Base-by-base conservation (phyloP, 2,329 filamentous ascomycete genomes). In the Dendrostoma leiphaemia region DNA sequence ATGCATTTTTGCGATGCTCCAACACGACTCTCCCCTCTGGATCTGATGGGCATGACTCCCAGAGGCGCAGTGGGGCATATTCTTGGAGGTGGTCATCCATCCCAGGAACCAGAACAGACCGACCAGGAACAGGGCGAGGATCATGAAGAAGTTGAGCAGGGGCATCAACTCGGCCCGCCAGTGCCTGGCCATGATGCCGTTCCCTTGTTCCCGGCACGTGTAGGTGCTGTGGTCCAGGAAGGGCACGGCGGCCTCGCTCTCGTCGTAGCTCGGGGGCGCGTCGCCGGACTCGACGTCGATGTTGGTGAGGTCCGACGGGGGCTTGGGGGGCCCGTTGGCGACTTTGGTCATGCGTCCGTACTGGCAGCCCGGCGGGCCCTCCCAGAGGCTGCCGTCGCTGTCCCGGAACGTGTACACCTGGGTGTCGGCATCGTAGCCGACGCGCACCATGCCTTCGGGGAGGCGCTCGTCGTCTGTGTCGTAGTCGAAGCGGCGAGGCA, bases 141-240 rank as follows among this genome's bases (percentile, higher is more conserved):
- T 65, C 57, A 83, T 65, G 51, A 79, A 80, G 66, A 83, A 84
- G 63, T 83, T 83, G 62, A 84, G 70, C 59, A 84, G 69, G n/a
- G 78, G 78, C 69, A 73, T 74, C 68, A 80, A 69, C 56, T 80
- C 76, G 31, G 74, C 72, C 28, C 81, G 73, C 74, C 80, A 78
- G 6, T 80, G 77, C 29, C 69, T 67, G 35, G 64, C 69, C 47
- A 48, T 55, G 12, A 17, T 29, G 24, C 47, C 34, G 40, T 41
- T 32, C n/a, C 60, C 38, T 6, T 26, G 48, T 13, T 43, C 19
- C 26, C 15, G 23, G 21, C 51, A 17, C 17, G 29, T 41, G 29
- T 43, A 15, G 5, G 21, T 38, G 7, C 13, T 17, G 17, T 37
- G 43, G 29, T 48, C 24, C 10, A 58, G 52, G 38, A 58, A 58